Evolutionary conservation across 139 green algal genomes (phyloP).

Genomic region (Chlorella ohadii): DNA sequence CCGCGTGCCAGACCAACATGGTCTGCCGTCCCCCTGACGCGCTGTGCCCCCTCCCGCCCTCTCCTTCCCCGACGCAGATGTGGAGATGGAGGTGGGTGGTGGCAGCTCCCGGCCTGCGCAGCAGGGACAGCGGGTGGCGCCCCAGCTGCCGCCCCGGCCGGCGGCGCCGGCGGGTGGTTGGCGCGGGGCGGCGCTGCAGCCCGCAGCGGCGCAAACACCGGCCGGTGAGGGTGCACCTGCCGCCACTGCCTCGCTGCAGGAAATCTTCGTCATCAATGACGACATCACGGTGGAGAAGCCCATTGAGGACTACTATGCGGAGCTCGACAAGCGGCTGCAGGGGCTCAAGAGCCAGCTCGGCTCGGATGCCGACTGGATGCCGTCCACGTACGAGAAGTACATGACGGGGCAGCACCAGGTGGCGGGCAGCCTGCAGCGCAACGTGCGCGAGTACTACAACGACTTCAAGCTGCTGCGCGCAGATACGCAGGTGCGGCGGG

Average conservation of each 20-base stretch:
- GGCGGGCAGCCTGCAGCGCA: slow-evolving; percentile 29
- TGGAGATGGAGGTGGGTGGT: slow-evolving; percentile 24
- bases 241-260: neutral
- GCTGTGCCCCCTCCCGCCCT: neutral
- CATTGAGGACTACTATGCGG: slow-evolving; percentile 40
- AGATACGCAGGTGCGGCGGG: slow-evolving; percentile 34
- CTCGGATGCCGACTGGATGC: slow-evolving; percentile 30
- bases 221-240: neutral
- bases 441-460: slow-evolving; percentile 45
- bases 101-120: neutral
- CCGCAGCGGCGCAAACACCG: too few relatives aligned
- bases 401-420: slow-evolving; percentile 23
- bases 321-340: slow-evolving; percentile 33
- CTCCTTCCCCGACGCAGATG: neutral
- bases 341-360: slow-evolving; percentile 24
- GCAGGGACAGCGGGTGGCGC: neutral
- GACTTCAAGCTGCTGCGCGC: slow-evolving; percentile 40
- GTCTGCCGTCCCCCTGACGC: neutral
- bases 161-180: slow-evolving; percentile 17
- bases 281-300: slow-evolving; percentile 43
- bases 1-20: neutral
- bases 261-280: slow-evolving; percentile 42
- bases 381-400: slow-evolving; percentile 46
- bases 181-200: neutral
- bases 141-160: neutral